These are phyloP conservation scores for Orbilia blumenaviensis DNA, from an alignment of 2,329 filamentous ascomycete genomes.

Conservation along the genomic window DNA sequence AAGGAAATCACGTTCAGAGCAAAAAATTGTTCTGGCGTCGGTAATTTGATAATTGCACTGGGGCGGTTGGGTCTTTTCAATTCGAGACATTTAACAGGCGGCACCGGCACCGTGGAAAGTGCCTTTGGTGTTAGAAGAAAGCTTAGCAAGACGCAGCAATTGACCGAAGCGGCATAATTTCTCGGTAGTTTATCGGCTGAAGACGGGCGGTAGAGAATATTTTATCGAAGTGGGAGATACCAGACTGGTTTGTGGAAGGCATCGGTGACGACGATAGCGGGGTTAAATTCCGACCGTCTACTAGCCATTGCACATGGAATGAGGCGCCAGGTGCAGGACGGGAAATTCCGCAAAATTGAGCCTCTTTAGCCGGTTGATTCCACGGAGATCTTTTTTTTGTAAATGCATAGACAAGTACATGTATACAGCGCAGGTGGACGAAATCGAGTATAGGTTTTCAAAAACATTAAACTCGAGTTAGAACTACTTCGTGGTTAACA, in stretches of 20 bases:
- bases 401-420: no score
- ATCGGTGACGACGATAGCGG: conserved; percentile 24
- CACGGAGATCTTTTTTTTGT: background rate
- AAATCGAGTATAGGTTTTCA: no score
- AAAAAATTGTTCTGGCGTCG: background rate
- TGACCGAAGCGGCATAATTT: conserved; percentile 5
- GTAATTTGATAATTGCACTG: conserved; percentile 43
- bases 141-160: no score
- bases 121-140: background rate
- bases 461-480: no score
- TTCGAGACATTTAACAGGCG: conserved; percentile 46
- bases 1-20: background rate
- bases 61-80: conserved; percentile 12
- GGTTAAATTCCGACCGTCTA: conserved; percentile 1
- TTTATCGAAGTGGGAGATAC: conserved; percentile 9
- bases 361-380: conserved; percentile 18
- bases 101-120: conserved; percentile 26
- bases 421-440: no score
- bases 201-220: background rate
- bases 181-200: conserved; percentile 22
- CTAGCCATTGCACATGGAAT: background rate
- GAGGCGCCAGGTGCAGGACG: background rate
- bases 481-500: no score
- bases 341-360: conserved; percentile 13
- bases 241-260: background rate